phyloP scores from a whole-genome alignment of 768 basidiomycete genomes.

The Auriscalpium microsporum region DNA sequence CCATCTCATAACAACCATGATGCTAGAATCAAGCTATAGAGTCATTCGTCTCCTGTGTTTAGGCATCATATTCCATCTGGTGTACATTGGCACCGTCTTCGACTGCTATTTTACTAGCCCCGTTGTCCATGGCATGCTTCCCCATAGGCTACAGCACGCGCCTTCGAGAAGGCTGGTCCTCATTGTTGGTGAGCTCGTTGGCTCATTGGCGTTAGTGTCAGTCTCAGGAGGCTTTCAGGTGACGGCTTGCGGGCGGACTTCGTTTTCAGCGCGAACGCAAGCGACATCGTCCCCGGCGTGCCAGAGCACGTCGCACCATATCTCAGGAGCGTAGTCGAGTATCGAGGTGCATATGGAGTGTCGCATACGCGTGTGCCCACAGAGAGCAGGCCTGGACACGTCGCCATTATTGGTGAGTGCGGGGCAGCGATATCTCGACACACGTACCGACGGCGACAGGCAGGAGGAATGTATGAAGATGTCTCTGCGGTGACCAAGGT shows the following conservation, averaged over 20 bases:
- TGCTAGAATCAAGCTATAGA: constrained; percentile 4
- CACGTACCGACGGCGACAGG: not conserved
- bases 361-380: constrained; percentile 85
- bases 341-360: constrained; percentile 70
- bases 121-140: constrained; percentile 70
- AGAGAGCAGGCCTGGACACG: constrained; percentile 82
- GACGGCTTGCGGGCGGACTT: constrained; percentile 83
- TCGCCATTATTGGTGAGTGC: constrained; percentile 68
- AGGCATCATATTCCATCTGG: constrained; percentile 66
- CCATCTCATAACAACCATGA: not conserved
- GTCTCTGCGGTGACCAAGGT: constrained; percentile 83
- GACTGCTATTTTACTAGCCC: constrained; percentile 87
- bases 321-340: constrained; percentile 56
- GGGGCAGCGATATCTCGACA: not conserved
- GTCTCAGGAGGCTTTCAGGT: constrained; percentile 33
- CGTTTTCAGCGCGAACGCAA: constrained; percentile 56
- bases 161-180: constrained; percentile 70
- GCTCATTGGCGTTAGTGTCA: not conserved
- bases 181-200: constrained; percentile 52
- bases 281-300: constrained; percentile 40
- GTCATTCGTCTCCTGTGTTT: constrained; percentile 41
- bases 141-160: constrained; percentile 35
- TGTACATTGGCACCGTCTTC: constrained; percentile 66
- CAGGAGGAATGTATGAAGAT: constrained; percentile 86
- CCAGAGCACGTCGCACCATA: constrained; percentile 65